Base-by-base conservation (phyloP, 768 basidiomycete species). In the Leccinum aurantiacum region DNA sequence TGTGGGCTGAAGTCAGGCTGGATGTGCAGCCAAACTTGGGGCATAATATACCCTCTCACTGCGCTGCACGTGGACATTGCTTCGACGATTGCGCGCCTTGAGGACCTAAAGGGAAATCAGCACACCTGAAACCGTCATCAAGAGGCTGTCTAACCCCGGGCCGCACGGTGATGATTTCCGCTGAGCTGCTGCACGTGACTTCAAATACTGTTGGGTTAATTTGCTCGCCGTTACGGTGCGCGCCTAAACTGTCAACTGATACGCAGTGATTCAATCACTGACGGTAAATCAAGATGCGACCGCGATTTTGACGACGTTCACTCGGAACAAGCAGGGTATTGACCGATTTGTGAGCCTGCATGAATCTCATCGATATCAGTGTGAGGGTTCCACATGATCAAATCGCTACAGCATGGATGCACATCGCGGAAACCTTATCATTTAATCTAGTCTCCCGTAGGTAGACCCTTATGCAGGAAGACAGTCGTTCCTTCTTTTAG, bases 11-110 rank as follows among this genome's bases (percentile, higher is more conserved):
- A 51, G 15, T 6, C 14, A 24, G 11, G 14, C 7, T 8, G 47
- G 22, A 48, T 15, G 22, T 24, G 22, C 6, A 29, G 8, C 25
- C 19, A 31, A 19, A 52, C 15, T 44, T 44, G 29, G 22, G 15
- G 9, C 29, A 22, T 60, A 22, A 69, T 63, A 63, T 69, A 67
- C 33, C 50, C 35, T 3, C 10, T 37, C n/a, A 8, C 9, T 8
- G 7, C 11, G 19, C 47, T 19, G 37, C 66, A 57, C 66, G 63
- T 68, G 60, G 60, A 13, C 3, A 5, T 8, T 3, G n/a, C 25
- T 38, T 31, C 27, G 27, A 29, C 33, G 33, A 44, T n/a, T 47
- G 46, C 19, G 19, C 4, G 46, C 31, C 13, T 19, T 41, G 33
- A 13, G 44, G 31, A 47, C 19, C 22, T 22, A 29, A 24, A 59